Conservation (phyloP, 2,329 filamentous ascomycete genomes). For the Pseudocercospora macadamiae region DNA sequence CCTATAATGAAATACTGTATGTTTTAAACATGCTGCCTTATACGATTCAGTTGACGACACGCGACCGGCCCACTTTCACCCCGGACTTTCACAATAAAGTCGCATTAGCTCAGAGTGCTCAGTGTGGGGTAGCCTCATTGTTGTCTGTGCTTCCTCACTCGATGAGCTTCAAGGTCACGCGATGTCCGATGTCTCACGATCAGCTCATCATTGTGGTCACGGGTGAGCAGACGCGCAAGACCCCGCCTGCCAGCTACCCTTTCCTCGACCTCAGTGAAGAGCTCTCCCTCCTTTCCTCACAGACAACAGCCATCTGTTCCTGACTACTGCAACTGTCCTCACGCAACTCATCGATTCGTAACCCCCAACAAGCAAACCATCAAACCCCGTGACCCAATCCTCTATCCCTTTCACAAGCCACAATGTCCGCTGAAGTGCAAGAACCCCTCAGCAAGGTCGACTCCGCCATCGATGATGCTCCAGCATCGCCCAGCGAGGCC, state of each 20-base stretch:
- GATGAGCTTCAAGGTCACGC: neutral
- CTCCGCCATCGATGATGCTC: slow-evolving; percentile 76
- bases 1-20: too few species aligned
- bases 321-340: slow-evolving; percentile 13
- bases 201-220: neutral
- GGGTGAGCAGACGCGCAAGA: slow-evolving; percentile 6
- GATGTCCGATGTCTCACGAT: too few species aligned
- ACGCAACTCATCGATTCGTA: neutral
- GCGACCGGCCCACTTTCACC: too few species aligned
- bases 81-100: too few species aligned
- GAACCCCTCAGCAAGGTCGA: slow-evolving; percentile 79
- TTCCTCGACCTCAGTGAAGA: neutral
- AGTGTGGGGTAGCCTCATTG: too few species aligned
- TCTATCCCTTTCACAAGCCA: slow-evolving; percentile 17
- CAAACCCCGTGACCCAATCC: neutral
- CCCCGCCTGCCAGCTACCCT: slow-evolving; percentile 7
- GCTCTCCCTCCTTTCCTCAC: slow-evolving; percentile 12
- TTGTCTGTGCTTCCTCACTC: neutral
- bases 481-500: slow-evolving; percentile 69
- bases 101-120: too few species aligned
- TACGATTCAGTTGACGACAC: too few species aligned
- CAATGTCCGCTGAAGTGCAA: slow-evolving; percentile 57
- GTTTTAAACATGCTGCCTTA: too few species aligned
- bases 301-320: slow-evolving; percentile 11
- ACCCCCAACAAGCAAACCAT: neutral